Percentiles rank a stretch among this genome's conserved stretches.
phyloP scores from a whole-genome alignment of 1,139 yeast genomes.

The Geotrichum carabidarum region DNA sequence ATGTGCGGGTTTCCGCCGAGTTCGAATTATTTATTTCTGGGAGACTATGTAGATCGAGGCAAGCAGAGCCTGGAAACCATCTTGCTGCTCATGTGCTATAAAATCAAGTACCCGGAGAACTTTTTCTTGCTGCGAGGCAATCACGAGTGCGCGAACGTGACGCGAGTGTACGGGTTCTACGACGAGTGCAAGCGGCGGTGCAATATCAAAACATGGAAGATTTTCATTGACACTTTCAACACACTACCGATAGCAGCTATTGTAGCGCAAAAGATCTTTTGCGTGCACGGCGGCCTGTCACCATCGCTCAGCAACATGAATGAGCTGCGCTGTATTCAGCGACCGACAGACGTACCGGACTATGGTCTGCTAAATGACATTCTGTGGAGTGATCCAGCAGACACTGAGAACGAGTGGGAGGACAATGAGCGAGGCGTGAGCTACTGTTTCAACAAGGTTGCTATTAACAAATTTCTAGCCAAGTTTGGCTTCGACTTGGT shows the following conservation, averaged over 20 bases:
- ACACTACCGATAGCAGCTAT: constrained; percentile 97
- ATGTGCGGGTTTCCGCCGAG: constrained; percentile 99
- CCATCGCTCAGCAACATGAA: constrained; percentile 97
- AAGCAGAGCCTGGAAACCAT: constrained; percentile 94
- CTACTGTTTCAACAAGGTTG: constrained; percentile 96
- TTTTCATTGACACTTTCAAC: constrained; percentile 96
- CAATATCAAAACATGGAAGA: constrained; percentile 95
- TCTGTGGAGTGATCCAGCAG: constrained; percentile 97
- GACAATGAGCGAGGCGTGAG: constrained; percentile 98
- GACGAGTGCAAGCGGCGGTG: constrained; percentile 96
- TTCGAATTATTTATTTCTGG: constrained; percentile 88
- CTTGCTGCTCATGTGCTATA: constrained; percentile 85
- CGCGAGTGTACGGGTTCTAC: constrained; percentile 93
- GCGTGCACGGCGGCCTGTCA: constrained; percentile 97
- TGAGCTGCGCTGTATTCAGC: constrained; percentile 95
- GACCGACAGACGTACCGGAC: constrained; percentile 98
- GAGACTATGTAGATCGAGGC: constrained; percentile 98
- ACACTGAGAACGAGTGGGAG: constrained; percentile 95
- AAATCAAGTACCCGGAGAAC: constrained; percentile 95
- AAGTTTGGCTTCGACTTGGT: constrained; percentile 96
- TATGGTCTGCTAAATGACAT: constrained; percentile 92
- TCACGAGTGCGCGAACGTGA: constrained; percentile 96
- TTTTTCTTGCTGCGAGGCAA: constrained; percentile 89
- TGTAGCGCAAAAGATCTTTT: constrained; percentile 92
- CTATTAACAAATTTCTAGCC: constrained; percentile 86